Evolutionary conservation across 192 early-diverging fungal species (phyloP).

Genomic region (Podila epicladia): DNA sequence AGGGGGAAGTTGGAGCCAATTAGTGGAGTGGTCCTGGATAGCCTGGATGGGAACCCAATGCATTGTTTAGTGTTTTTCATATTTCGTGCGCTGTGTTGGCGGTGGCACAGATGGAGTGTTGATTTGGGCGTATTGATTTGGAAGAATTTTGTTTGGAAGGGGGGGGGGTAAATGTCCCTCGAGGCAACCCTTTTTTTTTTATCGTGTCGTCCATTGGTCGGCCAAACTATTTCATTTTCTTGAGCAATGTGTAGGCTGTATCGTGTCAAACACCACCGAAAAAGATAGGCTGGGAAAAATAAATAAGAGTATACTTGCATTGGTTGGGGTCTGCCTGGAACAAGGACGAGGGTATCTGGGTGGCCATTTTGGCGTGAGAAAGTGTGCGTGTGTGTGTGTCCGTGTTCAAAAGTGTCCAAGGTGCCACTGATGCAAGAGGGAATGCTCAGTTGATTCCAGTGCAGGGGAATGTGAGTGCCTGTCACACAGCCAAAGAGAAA

Average conservation of each 20-base stretch:
- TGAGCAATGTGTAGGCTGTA: neutral
- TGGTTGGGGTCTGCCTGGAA: constrained; percentile 17
- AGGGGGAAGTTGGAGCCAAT: neutral
- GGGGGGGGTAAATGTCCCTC: neutral
- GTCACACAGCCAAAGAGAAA: neutral
- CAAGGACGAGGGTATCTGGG: constrained; percentile 30
- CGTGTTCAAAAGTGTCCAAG: neutral
- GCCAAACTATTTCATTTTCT: neutral
- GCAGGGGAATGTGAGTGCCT: neutral
- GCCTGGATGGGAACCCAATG: neutral
- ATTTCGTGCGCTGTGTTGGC: too few relatives aligned
- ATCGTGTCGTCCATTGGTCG: too few relatives aligned
- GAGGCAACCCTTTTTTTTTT: too few relatives aligned
- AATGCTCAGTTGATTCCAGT: neutral
- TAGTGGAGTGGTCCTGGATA: neutral
- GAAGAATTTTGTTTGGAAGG: neutral
- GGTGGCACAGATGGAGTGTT: too few relatives aligned
- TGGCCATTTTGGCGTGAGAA: neutral
- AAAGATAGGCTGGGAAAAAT: neutral
- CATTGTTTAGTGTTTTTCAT: too few relatives aligned
- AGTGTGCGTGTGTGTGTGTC: neutral
- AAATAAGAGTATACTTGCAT: constrained; percentile 29
- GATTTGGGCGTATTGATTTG: constrained; percentile 1
- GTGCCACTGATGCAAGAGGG: neutral
- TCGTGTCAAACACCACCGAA: neutral